Base-by-base conservation (phyloP, 305 asterid species). In the Salvia sclarea region DNA sequence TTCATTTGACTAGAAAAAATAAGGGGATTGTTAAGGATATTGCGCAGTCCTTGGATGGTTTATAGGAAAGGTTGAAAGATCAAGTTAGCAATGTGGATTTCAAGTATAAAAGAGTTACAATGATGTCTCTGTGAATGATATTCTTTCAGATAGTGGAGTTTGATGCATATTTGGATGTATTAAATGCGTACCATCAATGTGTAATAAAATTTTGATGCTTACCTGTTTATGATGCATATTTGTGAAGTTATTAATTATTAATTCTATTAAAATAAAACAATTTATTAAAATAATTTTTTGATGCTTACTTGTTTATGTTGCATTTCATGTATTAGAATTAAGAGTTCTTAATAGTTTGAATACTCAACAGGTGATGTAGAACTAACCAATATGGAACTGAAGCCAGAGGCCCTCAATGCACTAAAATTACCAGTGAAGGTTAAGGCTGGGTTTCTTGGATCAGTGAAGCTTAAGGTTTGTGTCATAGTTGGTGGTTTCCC, bases 331-430 rank as follows among this genome's bases (percentile, higher is more conserved):
- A 45, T 57, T 41, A 16, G 12, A 40, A 64, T 59, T 25, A 41
- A 31, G 18, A 68, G 55, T 40, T 35, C 66, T 83, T 70, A 62
- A 63, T 48, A 43, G 64, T 68, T 49, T 54, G 73, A 41, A 64
- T 71, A 58, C 71, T 22, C 68, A 67, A 60, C 86, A 93, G 98
- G 98, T 21, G 89, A 93, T 78, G 98, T 93, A 44, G 97, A 93
- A 77, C 82, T 93, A 61, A 79, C 95, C 50, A 93, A 93, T 79
- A 93, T 93, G 98, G 95, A 93, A 82, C 85, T 93, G 82, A 93
- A 93, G 85, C 98, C 98, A 13, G 98, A 93, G 92, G 97, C 98
- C 37, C 96, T 93, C 60, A 93, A 93, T 83, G 97, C 98, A 22
- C 80, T 93, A 80, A 90, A 90, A 87, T 87, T 93, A 77, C 98